Base-by-base conservation (phyloP, 2,329 filamentous ascomycete genomes). In the Diaporthe vexans region DNA sequence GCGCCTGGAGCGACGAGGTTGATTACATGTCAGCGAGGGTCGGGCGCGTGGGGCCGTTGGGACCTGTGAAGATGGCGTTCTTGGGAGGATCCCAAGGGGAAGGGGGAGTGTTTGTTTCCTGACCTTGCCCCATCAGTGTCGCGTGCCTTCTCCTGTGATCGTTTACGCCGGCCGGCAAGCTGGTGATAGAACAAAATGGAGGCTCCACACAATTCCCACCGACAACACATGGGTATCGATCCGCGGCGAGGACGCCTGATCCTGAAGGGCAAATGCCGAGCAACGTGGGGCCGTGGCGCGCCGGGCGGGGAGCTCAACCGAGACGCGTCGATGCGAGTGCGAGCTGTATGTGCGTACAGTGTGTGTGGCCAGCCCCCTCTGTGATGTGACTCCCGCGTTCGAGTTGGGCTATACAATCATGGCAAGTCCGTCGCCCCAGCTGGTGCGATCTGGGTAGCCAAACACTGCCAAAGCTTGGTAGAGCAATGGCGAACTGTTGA, bases 131-230 rank as follows among this genome's bases (percentile, higher is more conserved):
- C 74, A 57, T 69, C 59, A 33, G 59, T 26, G 48, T 33, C 68
- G 48, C 65, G 72, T 71, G 59, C 65, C 13, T 51, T 57, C 54
- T 71, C 52, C 43, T n/a, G 68, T 33, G 40, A n/a, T 43, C 57
- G 48, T 43, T 54, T 59, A 11, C 57, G 67, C 43, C 61, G 70
- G 72, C 74, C 74, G 68, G 59, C 67, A 57, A 74, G 9, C 56
- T 58, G 71, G 6, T 76, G 69, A 24, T 76, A 76, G 40, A 76
- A 56, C 35, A 76, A 52, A 58, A 76, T 76, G 10, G 74, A 57
- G 56, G 74, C 54, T 57, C 74, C 74, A 72, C 74, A 76, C 52
- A 67, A 57, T 63, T 76, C 74, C 74, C 68, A 76, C 29, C 74
- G 74, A 72, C 73, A 75, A 56, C 74, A 76, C 74, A 76, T 76